Conservation (phyloP, 257 asterid genomes). For the Euphrasia confusa region DNA sequence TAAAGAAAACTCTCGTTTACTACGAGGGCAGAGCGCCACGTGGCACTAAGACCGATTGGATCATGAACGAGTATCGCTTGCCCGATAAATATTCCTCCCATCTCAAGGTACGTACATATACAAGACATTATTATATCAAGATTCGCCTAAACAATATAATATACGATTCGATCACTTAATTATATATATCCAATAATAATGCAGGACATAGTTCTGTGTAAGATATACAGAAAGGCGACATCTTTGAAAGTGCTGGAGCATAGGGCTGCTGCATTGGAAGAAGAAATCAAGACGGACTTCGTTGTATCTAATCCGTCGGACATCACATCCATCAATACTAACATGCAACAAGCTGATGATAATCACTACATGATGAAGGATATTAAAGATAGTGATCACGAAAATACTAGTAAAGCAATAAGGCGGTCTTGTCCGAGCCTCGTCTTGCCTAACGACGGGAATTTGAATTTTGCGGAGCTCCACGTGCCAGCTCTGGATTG, state of each 20-base stretch:
- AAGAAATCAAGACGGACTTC: not conserved
- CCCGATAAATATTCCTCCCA: not conserved
- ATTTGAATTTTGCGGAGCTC: not conserved
- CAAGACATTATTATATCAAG: too few relatives aligned
- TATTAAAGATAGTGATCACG: not conserved
- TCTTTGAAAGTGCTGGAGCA: slow-evolving; percentile 1
- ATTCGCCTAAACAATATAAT: not conserved
- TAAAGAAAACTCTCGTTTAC: not conserved
- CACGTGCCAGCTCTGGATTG: not conserved
- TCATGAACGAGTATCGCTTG: slow-evolving; percentile 11
- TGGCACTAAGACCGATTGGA: not conserved
- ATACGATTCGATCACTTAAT: too few relatives aligned
- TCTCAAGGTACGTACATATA: not conserved
- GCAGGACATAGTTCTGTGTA: slow-evolving; percentile 6
- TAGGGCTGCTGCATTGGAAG: not conserved
- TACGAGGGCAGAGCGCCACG: slow-evolving; percentile 5
- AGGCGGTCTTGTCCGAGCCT: not conserved
- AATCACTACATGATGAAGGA: not conserved
- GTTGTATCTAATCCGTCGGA: not conserved
- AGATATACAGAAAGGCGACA: slow-evolving; percentile 4
- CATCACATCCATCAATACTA: not conserved
- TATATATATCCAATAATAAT: not conserved
- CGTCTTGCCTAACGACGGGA: not conserved
- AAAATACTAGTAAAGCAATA: not conserved
- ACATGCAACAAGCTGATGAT: not conserved